Base-by-base conservation (phyloP, 176 grass and related monocot genomes). In the Musa acuminata region DNA sequence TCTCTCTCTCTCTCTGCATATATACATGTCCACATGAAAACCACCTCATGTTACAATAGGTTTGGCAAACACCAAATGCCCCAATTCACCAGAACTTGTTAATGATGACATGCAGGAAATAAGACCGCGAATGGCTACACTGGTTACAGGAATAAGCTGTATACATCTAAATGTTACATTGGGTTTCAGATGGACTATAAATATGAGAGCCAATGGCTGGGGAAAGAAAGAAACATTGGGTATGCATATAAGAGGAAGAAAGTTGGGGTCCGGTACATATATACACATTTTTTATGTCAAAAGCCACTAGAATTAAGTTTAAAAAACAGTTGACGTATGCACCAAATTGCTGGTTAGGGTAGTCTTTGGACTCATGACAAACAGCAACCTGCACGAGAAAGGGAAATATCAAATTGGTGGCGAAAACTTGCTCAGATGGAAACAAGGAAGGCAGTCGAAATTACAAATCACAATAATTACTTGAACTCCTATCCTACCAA, bases 121-220 rank as follows among this genome's bases (percentile, higher is more conserved):
- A 8, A 14, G 17, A 43, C 14, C 0, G 66, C 29, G 19, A 13
- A 49, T 48, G 48, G 27, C 14, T 21, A 9, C 67, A 51, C 16
- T 51, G 11, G 67, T 70, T 70, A 49, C 48, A 70, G 51, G 67
- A 70, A 70, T 70, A 70, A 70, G 67, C 67, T 51, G 3, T 17
- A 50, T 51, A 70, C 48, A 70, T 70, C 8, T 21, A 19, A 49
- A 50, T 49, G 35, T 51, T 70, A 51, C 35, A 50, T 70, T 51
- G 9, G n/a, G 67, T 20, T 69, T 43, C 67, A 5, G 67, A 43
- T 49, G 11, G 17, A 70, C 25, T 70, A 70, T 19, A 7, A n/a
- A 70, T 49, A n/a, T 20, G 35, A 43, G 8, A 70, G 48, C 48
- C 35, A 49, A 51, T 51, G 48, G 48, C 48, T 49, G 16, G 29